Conservation (phyloP, 1,139 yeast genomes). For the Yamadazyma pseudoaaseri region DNA sequence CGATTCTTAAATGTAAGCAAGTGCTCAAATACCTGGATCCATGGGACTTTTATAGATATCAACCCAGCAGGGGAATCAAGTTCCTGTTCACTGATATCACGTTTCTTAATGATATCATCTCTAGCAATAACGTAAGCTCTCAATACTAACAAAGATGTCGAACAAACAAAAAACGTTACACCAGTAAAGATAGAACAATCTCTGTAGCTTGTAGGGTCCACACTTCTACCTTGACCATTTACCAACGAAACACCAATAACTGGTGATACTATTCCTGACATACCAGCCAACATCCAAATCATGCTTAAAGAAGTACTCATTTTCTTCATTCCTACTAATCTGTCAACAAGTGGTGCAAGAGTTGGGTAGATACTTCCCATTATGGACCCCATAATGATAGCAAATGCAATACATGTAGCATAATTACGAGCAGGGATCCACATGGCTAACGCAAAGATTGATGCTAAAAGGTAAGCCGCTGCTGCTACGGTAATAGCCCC, state of each 20-base stretch:
- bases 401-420: constrained; percentile 28
- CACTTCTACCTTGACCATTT: constrained; percentile 28
- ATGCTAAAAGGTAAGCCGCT: constrained; percentile 20
- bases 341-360: constrained; percentile 29
- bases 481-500: constrained; percentile 42
- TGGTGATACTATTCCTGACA: constrained; percentile 50
- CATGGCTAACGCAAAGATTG: constrained; percentile 30
- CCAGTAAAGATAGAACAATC: constrained; percentile 57
- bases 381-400: constrained; percentile 24
- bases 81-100: constrained; percentile 17
- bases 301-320: constrained; percentile 48
- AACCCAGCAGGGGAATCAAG: constrained; percentile 5
- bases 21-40: not conserved
- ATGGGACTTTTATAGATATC: constrained; percentile 6
- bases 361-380: constrained; percentile 33
- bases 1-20: constrained; percentile 1
- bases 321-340: constrained; percentile 47
- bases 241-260: constrained; percentile 52
- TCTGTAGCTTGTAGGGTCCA: constrained; percentile 44
- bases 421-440: constrained; percentile 36
- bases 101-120: constrained; percentile 27
- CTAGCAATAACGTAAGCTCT: constrained; percentile 53
- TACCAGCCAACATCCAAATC: constrained; percentile 48
- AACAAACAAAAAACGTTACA: constrained; percentile 43
- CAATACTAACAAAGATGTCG: constrained; percentile 33